Conservation (phyloP, 208 protist genomes). For the Acanthamoeba divionensis region DNA sequence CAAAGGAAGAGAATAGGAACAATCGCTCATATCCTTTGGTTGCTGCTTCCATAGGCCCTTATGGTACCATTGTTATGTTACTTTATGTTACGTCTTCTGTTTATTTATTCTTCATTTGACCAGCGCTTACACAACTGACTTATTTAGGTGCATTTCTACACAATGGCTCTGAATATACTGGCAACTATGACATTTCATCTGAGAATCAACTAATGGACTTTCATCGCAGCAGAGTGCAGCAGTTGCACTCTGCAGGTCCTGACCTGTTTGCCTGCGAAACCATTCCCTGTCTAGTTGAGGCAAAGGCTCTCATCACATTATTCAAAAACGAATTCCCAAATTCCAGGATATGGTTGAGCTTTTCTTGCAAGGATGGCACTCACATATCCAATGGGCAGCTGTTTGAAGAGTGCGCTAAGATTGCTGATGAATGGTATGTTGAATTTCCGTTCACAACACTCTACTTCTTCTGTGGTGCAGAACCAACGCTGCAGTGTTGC, state of each 20-base stretch:
- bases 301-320: neutral
- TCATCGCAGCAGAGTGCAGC: neutral
- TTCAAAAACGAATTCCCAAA: neutral
- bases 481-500: too few species aligned
- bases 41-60: conserved; percentile 27
- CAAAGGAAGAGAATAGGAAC: neutral
- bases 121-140: neutral
- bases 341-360: neutral
- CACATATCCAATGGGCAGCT: neutral
- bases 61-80: too few species aligned
- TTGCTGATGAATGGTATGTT: too few species aligned
- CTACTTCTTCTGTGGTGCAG: too few species aligned
- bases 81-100: neutral
- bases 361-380: neutral
- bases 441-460: too few species aligned
- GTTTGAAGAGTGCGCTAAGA: too few species aligned
- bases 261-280: conserved; percentile 45
- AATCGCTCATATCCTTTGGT: neutral
- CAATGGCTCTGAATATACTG: neutral
- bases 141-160: neutral
- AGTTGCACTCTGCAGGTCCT: neutral
- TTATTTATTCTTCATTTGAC: neutral
- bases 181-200: neutral
- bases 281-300: neutral
- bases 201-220: neutral